Evolutionary conservation across 2,329 filamentous ascomycete genomes (phyloP), one percentile per base, ranked within the genome.

Genomic region (Diaporthe nobilis): DNA sequence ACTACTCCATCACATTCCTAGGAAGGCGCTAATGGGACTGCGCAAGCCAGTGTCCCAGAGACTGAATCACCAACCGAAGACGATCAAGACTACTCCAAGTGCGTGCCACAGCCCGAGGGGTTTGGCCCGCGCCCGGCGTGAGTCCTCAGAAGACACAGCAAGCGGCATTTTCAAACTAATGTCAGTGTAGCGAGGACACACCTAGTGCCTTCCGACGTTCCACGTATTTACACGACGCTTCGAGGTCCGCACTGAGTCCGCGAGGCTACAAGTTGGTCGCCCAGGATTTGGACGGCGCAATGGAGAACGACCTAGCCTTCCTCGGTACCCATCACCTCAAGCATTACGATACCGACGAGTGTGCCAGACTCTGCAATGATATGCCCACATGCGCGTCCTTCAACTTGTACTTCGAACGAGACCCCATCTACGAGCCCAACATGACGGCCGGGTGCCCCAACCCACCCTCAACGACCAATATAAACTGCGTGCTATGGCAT

Each of bases 391-490:
- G 75, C 58, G 72, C 44, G 20, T 74, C 67, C 2, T 76, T 76
- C 72, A 75, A 76, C 37, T 28, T 76, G 42, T 76, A 76, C 51
- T 76, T 74, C 51, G 58, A 76, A 39, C 58, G 67, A 7, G 72
- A 67, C 22, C 75, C 75, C 44, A 5, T 61, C 1, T 72, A 58
- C n/a, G 20, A 44, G 8, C 75, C 75, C 17, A 25, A 71, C 42
- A 12, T 12, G 22, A 17, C 60, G 2, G 61, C 53, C 42, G 75
- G 71, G 8, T 74, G 75, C 44, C 65, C 65, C 2, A 34, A 74
- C 12, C 72, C 75, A 13, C 47, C 60, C 2, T 63, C 61, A 4
- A 76, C 58, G 7, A 76, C 71, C 22, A 76, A 34, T 5, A 76
- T 76, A 39, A 74, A 75, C 25, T 76, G 75, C 17, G 75, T 72